phyloP scores from a whole-genome alignment of 768 basidiomycete genomes.

The Cyclocybe aegerita region DNA sequence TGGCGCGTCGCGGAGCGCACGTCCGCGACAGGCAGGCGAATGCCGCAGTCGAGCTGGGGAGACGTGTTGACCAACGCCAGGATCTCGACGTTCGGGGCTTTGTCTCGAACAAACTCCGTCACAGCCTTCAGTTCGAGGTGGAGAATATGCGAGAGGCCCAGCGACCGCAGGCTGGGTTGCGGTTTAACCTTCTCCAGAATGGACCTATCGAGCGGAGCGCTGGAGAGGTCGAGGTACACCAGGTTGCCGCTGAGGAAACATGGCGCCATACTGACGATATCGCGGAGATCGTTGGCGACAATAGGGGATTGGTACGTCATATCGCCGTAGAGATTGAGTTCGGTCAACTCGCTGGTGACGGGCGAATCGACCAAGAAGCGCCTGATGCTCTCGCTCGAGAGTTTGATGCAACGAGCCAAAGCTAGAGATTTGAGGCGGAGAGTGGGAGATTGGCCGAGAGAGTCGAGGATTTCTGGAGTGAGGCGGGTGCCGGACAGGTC shows the following conservation, averaged over 20 bases:
- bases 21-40: slow-evolving; percentile 34
- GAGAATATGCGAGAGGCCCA: slow-evolving; percentile 89
- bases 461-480: slow-evolving; percentile 69
- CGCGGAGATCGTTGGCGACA: slow-evolving; percentile 58
- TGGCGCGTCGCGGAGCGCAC: slow-evolving; percentile 54
- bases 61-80: slow-evolving; percentile 79
- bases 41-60: slow-evolving; percentile 67
- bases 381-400: slow-evolving; percentile 78
- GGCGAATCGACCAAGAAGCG: slow-evolving; percentile 70
- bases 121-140: slow-evolving; percentile 64
- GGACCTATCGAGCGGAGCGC: slow-evolving; percentile 65
- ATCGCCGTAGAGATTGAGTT: slow-evolving; percentile 90
- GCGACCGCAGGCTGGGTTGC: slow-evolving; percentile 77
- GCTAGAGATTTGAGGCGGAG: slow-evolving; percentile 77
- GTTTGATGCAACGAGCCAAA: slow-evolving; percentile 80
- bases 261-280: slow-evolving; percentile 72
- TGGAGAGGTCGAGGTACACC: slow-evolving; percentile 89
- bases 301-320: slow-evolving; percentile 78
- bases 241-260: slow-evolving; percentile 76
- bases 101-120: slow-evolving; percentile 63
- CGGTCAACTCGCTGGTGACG: slow-evolving; percentile 58
- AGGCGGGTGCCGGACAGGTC: slow-evolving; percentile 90
- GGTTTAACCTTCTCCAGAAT: slow-evolving; percentile 54
- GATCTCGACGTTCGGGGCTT: slow-evolving; percentile 80
- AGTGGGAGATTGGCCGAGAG: slow-evolving; percentile 61